These are phyloP conservation scores for Fusarium illudens DNA, from an alignment of 2,329 filamentous ascomycete species.

Conservation along the genomic window DNA sequence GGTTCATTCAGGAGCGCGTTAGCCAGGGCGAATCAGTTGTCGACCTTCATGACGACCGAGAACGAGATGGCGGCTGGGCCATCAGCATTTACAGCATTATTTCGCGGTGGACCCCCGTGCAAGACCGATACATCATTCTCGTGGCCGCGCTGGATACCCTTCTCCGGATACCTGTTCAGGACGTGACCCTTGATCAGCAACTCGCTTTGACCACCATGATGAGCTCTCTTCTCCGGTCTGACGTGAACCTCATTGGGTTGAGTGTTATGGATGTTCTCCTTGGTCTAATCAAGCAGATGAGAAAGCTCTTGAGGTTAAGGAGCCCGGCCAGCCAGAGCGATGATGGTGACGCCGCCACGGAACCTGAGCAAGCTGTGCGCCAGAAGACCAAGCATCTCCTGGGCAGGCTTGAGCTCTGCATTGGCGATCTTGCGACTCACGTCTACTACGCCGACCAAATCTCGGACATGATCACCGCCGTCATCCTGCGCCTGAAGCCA, in stretches of 20 bases:
- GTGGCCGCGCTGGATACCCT: conserved; percentile 82
- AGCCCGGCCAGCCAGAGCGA: conserved; percentile 48
- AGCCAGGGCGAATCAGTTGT: conserved; percentile 63
- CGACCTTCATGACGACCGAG: conserved; percentile 52
- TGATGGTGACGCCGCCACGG: conserved; percentile 47
- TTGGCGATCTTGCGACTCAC: conserved; percentile 91
- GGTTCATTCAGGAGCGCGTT: conserved; percentile 73
- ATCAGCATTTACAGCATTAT: conserved; percentile 82
- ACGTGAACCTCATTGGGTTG: conserved; percentile 92
- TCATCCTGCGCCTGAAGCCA: conserved; percentile 81
- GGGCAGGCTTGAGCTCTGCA: conserved; percentile 77
- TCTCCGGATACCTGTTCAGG: conserved; percentile 71
- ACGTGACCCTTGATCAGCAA: conserved; percentile 77
- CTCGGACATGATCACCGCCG: conserved; percentile 87
- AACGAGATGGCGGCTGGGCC: conserved; percentile 74
- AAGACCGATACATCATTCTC: conserved; percentile 91
- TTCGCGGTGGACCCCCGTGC: conserved; percentile 88
- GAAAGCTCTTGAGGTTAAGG: conserved; percentile 75
- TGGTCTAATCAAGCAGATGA: conserved; percentile 83
- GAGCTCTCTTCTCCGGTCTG: conserved; percentile 82
- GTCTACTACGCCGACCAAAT: conserved; percentile 98
- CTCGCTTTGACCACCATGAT: conserved; percentile 80
- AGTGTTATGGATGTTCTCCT: conserved; percentile 96
- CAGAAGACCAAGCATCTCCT: conserved; percentile 71
- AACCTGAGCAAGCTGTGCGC: conserved; percentile 45